These are phyloP conservation scores for Pisolithus albus DNA, from an alignment of 768 basidiomycete species.

Conservation along the genomic window DNA sequence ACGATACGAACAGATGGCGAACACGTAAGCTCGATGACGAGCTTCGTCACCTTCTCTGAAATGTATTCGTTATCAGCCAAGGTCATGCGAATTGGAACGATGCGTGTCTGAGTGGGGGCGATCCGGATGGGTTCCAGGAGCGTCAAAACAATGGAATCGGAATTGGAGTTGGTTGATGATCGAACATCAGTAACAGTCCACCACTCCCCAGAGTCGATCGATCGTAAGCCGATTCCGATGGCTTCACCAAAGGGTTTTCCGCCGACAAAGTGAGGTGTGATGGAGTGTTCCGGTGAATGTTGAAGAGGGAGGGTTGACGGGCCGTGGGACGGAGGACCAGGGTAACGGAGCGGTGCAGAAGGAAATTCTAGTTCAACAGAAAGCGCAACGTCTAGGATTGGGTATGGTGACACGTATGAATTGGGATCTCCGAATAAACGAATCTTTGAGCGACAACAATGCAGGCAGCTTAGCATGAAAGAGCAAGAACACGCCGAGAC, in stretches of 20 bases:
- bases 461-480: not conserved
- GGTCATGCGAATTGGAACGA: slow-evolving; percentile 45
- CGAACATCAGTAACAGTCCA: slow-evolving; percentile 40
- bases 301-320: slow-evolving; percentile 20
- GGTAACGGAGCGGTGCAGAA: slow-evolving; percentile 28
- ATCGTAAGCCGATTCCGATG: slow-evolving; percentile 58
- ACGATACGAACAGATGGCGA: slow-evolving; percentile 1
- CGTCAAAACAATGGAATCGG: slow-evolving; percentile 13
- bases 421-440: slow-evolving; percentile 76
- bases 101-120: slow-evolving; percentile 56
- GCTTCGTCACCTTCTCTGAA: slow-evolving; percentile 20
- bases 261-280: slow-evolving; percentile 63
- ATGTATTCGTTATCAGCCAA: slow-evolving; percentile 33
- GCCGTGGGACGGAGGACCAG: slow-evolving; percentile 34
- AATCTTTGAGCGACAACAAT: slow-evolving; percentile 40
- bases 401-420: slow-evolving; percentile 34
- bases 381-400: slow-evolving; percentile 34
- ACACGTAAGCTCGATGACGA: slow-evolving; percentile 36
- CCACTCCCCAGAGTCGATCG: slow-evolving; percentile 36
- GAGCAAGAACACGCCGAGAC: not conserved
- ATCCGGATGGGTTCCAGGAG: slow-evolving; percentile 30
- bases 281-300: slow-evolving; percentile 45
- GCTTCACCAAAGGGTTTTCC: slow-evolving; percentile 71
- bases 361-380: not conserved
- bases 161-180: slow-evolving; percentile 2